Evolutionary conservation across 1,284 basidiomycete genomes (phyloP), one percentile per base, ranked within the genome.

Genomic region (Psilocybe mexicana): DNA sequence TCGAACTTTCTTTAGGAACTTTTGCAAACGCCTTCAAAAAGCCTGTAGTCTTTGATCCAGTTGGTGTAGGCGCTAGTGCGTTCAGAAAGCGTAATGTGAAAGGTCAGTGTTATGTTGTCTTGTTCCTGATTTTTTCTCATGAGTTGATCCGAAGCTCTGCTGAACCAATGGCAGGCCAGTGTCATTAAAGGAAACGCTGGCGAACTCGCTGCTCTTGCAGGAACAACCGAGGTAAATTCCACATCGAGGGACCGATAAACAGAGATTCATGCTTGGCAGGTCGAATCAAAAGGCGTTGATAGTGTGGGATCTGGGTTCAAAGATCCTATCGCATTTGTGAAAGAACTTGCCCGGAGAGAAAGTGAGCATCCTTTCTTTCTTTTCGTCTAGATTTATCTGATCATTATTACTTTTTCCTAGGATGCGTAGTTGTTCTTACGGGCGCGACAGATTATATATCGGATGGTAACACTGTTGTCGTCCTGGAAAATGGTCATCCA

Each of bases 151-250:
- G 43, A 45, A 86, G 91, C 88, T 55, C 80, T 98, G 11, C 75
- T 98, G n/a, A 82, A 91, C 61, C 76, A 81, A 47, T 96, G 91
- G 83, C 95, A 98, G 71, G 86, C 92, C 14, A 90, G 90, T 18
- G 88, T 97, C 18, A 94, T 98, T 75, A 98, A 98, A 73, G 96
- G 96, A 4, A 98, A 98, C 69, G 91, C 94, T 0, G 94, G 86
- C 23, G 96, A 98, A 73, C 87, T 98, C 24, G 93, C 86, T 0
- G 80, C 90, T 0, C 75, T 98, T 11, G 84, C 88, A 1, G 83
- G 88, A 14, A 89, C 88, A 0, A 71, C 72, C n/a, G 94, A 94
- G 76, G 92, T 88, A 47, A 43, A 72, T 58, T 12, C 12, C 42
- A 33, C 25, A 11, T 18, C 11, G 10, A 6, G 0, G 24, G 42